phyloP scores from a whole-genome alignment of 495 filamentous ascomycete genomes.

The Staphylotrichum longicolle region DNA sequence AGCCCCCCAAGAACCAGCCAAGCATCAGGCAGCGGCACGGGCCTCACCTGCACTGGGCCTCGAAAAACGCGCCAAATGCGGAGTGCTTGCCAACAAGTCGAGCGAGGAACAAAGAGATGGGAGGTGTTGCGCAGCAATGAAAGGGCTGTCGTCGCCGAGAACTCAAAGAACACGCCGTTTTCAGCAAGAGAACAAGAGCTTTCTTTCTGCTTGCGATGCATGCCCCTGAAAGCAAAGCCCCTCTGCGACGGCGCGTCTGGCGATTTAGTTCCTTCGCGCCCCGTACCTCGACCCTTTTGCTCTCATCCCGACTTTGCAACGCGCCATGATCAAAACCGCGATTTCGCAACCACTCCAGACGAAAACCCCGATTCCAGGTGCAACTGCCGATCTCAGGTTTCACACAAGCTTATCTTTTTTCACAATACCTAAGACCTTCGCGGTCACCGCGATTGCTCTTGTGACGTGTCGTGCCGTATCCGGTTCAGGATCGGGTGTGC shows the following conservation, averaged over 20 bases:
- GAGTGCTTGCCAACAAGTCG: slow-evolving; percentile 9
- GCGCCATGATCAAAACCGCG: slow-evolving; percentile 1
- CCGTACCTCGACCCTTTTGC: slow-evolving; percentile 6
- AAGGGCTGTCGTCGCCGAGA: slow-evolving; percentile 11
- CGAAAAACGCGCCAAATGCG: slow-evolving; percentile 22
- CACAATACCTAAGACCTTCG: no score
- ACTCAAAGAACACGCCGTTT: slow-evolving; percentile 31
- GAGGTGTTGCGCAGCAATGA: slow-evolving; percentile 22
- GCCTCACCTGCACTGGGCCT: neutral
- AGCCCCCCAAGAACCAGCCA: neutral
- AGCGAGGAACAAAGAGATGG: slow-evolving; percentile 8
- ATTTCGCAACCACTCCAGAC: neutral
- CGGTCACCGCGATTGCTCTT: neutral
- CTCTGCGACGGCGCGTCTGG: slow-evolving; percentile 13
- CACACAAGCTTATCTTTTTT: neutral
- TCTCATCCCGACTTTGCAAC: slow-evolving; percentile 1
- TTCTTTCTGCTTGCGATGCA: slow-evolving; percentile 33
- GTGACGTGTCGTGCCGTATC: slow-evolving; percentile 17
- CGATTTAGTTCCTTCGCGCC: slow-evolving; percentile 26
- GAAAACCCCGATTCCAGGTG: neutral
- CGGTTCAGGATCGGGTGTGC: slow-evolving; percentile 1
- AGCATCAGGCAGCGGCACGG: slow-evolving; percentile 5
- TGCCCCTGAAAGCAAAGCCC: slow-evolving; percentile 8
- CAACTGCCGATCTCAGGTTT: neutral
- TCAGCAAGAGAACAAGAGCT: slow-evolving; percentile 32